Base-by-base conservation (phyloP, 2,329 filamentous ascomycete genomes). In the Paecilomyces dactylethromorphus region DNA sequence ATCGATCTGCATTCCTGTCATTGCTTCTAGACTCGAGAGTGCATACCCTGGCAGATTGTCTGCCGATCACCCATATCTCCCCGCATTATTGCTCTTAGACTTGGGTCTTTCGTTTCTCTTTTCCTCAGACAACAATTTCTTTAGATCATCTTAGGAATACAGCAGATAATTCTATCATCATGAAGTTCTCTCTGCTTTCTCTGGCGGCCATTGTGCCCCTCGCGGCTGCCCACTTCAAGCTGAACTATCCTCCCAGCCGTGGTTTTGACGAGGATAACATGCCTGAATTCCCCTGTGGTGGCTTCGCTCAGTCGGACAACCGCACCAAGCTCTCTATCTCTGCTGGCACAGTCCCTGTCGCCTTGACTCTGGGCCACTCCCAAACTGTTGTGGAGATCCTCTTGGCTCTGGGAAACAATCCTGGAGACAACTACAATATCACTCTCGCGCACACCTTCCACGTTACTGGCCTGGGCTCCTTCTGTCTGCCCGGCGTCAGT, bases 351-450 rank as follows among this genome's bases (percentile, higher is more conserved):
- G 78, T 80, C 54, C 79, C 82, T 8, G 72, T 86, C 50, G 77
- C 80, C 58, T 63, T 84, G 58, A 74, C 78, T 35, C 75, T 84
- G 69, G 79, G 80, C 59, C 82, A 85, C 66, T 74, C 78, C 12
- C 76, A 79, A 61, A 76, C 80, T 31, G 79, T 80, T 53, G 65
- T 84, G n/a, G 78, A 81, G 59, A 76, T 85, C 35, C 78, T 84
- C 35, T 68, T 86, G 55, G 79, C 78, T 29, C 68, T 85, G 15
- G 82, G 82, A 39, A 76, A 76, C 56, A 71, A 83, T 57, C 79
- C 80, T 1, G 78, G 77, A 53, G 80, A 79, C 66, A 85, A 84
- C 72, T 92, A 87, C 81, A 91, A 88, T 79, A 81, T 87, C 72
- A 83, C 86, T 33, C 79, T 91, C 29, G 82, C 85, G 1, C 84